These are phyloP conservation scores for Mortierella sp. DNA, from an alignment of 371 early-diverging fungal species.

Conservation along the genomic window DNA sequence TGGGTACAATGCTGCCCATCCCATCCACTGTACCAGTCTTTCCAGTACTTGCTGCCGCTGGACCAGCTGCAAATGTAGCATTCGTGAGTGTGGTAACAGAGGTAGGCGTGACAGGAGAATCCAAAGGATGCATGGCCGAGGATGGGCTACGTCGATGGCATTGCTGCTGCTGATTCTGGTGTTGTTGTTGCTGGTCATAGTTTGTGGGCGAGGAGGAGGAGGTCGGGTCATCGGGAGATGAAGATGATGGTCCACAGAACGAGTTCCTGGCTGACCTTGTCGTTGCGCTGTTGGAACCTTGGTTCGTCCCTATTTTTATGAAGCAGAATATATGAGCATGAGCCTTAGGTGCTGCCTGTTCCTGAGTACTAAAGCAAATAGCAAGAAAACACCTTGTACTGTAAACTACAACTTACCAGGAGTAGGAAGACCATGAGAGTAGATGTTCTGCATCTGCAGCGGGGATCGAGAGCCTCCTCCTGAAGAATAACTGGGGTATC, in stretches of 20 bases:
- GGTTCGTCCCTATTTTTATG: not conserved
- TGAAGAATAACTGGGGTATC: conserved; percentile 34
- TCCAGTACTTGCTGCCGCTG: no score
- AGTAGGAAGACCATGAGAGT: conserved; percentile 20
- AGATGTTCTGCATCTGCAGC: not conserved
- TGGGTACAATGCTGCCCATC: conserved; percentile 43
- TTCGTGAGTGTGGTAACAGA: not conserved
- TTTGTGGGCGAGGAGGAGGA: not conserved
- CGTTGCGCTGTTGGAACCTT: conserved; percentile 6
- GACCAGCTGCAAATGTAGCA: no score
- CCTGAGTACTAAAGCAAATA: no score
- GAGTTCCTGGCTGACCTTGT: conserved; percentile 20
- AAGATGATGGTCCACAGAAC: conserved; percentile 17
- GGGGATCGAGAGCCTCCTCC: conserved; percentile 22
- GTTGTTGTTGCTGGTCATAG: conserved; percentile 1
- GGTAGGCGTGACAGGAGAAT: conserved; percentile 23
- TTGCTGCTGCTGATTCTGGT: not conserved
- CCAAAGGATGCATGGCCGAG: conserved; percentile 32
- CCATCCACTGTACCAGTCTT: conserved; percentile 1
- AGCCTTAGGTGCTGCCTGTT: no score
- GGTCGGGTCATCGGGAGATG: conserved; percentile 4
- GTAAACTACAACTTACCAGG: conserved; percentile 2
- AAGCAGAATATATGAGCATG: not conserved
- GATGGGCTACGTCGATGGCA: conserved; percentile 14
- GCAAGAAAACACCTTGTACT: no score